phyloP scores from a whole-genome alignment of 768 basidiomycete species.

The Mycena vulgaris region DNA sequence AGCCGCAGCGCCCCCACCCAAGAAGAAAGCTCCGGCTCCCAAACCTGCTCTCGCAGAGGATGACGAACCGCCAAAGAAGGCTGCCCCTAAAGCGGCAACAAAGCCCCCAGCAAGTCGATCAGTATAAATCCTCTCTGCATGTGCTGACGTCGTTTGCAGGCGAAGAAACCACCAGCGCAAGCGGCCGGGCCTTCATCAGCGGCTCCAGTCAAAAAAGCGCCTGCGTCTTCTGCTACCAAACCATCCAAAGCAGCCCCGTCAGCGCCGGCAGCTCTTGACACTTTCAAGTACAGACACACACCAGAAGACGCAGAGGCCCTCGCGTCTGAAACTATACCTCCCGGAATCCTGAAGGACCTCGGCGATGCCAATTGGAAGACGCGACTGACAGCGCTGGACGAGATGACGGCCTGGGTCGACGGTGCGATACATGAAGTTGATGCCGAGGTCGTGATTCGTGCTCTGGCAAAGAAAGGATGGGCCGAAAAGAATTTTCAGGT shows the following conservation, averaged over 20 bases:
- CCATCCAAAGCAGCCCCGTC: slow-evolving; percentile 64
- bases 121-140: slow-evolving; percentile 4
- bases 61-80: slow-evolving; percentile 52
- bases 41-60: slow-evolving; percentile 45
- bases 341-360: slow-evolving; percentile 77
- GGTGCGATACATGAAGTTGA: slow-evolving; percentile 77
- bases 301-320: slow-evolving; percentile 93
- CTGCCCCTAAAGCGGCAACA: slow-evolving; percentile 62
- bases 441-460: slow-evolving; percentile 90
- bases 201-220: slow-evolving; percentile 60
- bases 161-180: slow-evolving; percentile 66
- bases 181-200: slow-evolving; percentile 53
- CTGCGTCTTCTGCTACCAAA: slow-evolving; percentile 54
- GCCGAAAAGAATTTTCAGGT: slow-evolving; percentile 99
- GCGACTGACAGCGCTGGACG: slow-evolving; percentile 88
- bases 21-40: slow-evolving; percentile 49
- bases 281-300: slow-evolving; percentile 92
- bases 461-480: slow-evolving; percentile 95
- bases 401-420: slow-evolving; percentile 88
- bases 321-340: slow-evolving; percentile 81
- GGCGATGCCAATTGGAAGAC: slow-evolving; percentile 96
- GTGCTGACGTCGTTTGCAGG: slow-evolving; percentile 47
- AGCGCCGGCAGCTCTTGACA: slow-evolving; percentile 74
- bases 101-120: slow-evolving; percentile 50
- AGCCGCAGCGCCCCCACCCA: slow-evolving; percentile 48